A percentile compares a stretch with the other conserved stretches of the same genome.
phyloP scores from a whole-genome alignment of 371 early-diverging fungal species.

The Actinomortierella ambigua region DNA sequence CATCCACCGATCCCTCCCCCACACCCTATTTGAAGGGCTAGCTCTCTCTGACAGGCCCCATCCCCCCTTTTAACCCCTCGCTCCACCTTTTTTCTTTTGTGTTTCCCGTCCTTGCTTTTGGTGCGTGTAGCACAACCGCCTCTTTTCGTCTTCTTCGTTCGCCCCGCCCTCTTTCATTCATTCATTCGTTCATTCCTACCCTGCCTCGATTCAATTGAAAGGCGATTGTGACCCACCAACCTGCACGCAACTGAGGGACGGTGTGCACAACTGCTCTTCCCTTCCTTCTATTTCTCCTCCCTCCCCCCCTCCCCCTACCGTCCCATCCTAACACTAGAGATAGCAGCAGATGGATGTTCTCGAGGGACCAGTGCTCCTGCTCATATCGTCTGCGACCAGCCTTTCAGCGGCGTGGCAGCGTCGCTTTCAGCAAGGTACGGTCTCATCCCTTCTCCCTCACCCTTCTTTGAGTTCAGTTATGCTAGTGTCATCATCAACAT shows the following conservation, averaged over 20 bases:
- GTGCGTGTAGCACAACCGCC: background rate
- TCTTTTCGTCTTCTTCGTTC: background rate
- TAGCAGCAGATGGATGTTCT: slow-evolving; percentile 33
- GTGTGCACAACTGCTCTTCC: slow-evolving; percentile 2
- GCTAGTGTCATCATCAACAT: too few relatives aligned
- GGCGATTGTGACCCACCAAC: background rate
- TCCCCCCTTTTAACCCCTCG: background rate
- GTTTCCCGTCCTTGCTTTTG: background rate
- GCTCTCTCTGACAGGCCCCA: background rate
- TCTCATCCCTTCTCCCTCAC: too few relatives aligned
- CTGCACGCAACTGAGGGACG: slow-evolving; percentile 14
- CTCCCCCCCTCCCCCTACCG: background rate
- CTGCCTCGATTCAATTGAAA: slow-evolving; percentile 7
- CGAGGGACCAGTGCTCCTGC: slow-evolving; percentile 34
- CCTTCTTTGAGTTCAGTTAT: too few relatives aligned
- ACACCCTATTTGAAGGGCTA: background rate
- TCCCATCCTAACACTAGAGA: background rate
- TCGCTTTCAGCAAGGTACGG: slow-evolving; percentile 40
- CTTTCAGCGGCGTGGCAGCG: slow-evolving; percentile 28
- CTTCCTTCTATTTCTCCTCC: slow-evolving; percentile 6
- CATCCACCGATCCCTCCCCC: background rate
- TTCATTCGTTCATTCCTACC: background rate
- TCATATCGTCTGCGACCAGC: slow-evolving; percentile 23
- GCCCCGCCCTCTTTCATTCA: background rate
- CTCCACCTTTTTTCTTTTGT: background rate